Evolutionary conservation across 495 filamentous ascomycete species (phyloP).

Genomic region (Amniculicola lignicola): DNA sequence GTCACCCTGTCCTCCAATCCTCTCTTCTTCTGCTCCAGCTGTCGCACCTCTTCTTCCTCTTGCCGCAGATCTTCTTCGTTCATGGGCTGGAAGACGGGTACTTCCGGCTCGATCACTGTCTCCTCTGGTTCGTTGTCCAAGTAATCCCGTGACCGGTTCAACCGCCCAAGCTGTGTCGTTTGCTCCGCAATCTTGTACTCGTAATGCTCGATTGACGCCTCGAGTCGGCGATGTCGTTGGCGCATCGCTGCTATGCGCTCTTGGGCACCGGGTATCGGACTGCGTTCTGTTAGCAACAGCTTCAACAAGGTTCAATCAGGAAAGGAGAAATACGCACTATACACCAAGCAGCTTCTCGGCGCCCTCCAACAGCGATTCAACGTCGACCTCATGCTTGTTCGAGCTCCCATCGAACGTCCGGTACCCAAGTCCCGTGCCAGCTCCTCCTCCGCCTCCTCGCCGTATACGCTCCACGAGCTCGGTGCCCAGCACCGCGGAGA

Average conservation of each 20-base stretch:
- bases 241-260: slow-evolving; percentile 73
- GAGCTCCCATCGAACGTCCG: slow-evolving; percentile 36
- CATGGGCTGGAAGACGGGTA: slow-evolving; percentile 42
- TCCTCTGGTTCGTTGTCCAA: slow-evolving; percentile 44
- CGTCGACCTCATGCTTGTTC: slow-evolving; percentile 68
- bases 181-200: slow-evolving; percentile 79
- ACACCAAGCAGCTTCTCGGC: slow-evolving; percentile 88
- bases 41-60: slow-evolving; percentile 76
- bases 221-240: slow-evolving; percentile 65
- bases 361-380: slow-evolving; percentile 78
- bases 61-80: slow-evolving; percentile 67
- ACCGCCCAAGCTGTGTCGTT: slow-evolving; percentile 64
- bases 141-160: slow-evolving; percentile 60
- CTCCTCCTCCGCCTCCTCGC: slow-evolving; percentile 50
- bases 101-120: slow-evolving; percentile 40
- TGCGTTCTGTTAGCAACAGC: too few species aligned
- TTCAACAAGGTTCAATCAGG: not conserved
- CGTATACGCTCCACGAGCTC: slow-evolving; percentile 82
- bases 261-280: slow-evolving; percentile 74
- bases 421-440: slow-evolving; percentile 40
- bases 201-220: slow-evolving; percentile 71
- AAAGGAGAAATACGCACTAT: slow-evolving; percentile 56
- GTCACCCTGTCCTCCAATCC: slow-evolving; percentile 72
- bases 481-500: slow-evolving; percentile 81
- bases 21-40: slow-evolving; percentile 73